These are phyloP conservation scores for Polyplosphaeria fusca DNA, from an alignment of 495 filamentous ascomycete genomes.

Conservation along the genomic window DNA sequence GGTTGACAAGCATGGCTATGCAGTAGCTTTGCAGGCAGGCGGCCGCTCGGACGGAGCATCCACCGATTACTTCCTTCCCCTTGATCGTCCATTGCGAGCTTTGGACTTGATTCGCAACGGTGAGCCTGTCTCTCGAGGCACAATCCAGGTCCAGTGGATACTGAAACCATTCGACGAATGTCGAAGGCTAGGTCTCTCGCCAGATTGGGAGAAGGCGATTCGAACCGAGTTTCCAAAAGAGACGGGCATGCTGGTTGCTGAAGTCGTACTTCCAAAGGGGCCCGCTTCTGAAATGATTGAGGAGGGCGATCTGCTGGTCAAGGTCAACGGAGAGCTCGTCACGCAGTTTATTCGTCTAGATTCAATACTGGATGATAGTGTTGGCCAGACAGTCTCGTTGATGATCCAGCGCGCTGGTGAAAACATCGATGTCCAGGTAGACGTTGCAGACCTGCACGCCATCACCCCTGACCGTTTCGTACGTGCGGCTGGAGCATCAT, in stretches of 20 bases:
- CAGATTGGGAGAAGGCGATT: constrained; percentile 80
- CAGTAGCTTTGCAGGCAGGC: constrained; percentile 90
- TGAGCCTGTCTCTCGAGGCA: constrained; percentile 74
- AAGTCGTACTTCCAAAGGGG: constrained; percentile 88
- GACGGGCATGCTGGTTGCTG: constrained; percentile 93
- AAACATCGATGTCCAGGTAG: constrained; percentile 78
- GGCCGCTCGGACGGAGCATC: constrained; percentile 91
- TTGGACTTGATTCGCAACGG: constrained; percentile 78
- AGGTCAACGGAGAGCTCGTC: constrained; percentile 89
- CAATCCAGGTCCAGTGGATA: constrained; percentile 97
- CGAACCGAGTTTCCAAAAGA: constrained; percentile 82
- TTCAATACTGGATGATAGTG: constrained; percentile 84
- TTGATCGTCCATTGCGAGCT: constrained; percentile 84
- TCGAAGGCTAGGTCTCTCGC: constrained; percentile 77
- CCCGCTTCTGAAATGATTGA: constrained; percentile 80
- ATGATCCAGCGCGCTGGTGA: constrained; percentile 84
- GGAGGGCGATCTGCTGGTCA: constrained; percentile 93
- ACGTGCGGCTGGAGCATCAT: constrained; percentile 85
- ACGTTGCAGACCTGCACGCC: constrained; percentile 84
- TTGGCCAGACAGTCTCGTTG: constrained; percentile 69
- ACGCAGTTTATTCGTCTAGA: constrained; percentile 94
- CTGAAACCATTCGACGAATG: constrained; percentile 98
- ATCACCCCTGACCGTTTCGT: constrained; percentile 97
- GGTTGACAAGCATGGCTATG: constrained; percentile 90
- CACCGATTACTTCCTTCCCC: constrained; percentile 91